phyloP scores from a whole-genome alignment of 1,284 basidiomycete genomes.

The Ustilago loliicola region DNA sequence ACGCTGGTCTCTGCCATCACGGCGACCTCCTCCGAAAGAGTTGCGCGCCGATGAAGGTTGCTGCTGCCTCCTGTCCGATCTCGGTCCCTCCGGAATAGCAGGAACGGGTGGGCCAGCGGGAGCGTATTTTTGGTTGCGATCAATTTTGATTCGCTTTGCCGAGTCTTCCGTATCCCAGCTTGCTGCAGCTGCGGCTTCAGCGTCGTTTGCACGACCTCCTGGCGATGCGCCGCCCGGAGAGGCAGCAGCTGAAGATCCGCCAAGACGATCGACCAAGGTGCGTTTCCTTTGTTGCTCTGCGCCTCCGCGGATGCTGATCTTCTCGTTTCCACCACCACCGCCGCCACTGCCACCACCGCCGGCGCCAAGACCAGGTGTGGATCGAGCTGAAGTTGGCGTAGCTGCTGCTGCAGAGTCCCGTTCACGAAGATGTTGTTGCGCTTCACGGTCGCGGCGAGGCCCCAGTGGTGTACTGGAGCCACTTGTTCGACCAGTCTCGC shows the following conservation, averaged over 20 bases:
- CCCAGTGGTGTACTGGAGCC: slow-evolving; percentile 24
- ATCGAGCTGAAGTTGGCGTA: slow-evolving; percentile 22
- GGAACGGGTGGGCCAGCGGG: slow-evolving; percentile 21
- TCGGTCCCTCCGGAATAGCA: slow-evolving; percentile 16
- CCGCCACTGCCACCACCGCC: too few species aligned
- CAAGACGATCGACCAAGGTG: slow-evolving; percentile 39
- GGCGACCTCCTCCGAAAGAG: slow-evolving; percentile 23
- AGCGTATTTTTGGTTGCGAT: slow-evolving; percentile 37
- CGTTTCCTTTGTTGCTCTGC: slow-evolving; percentile 37
- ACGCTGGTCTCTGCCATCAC: slow-evolving; percentile 28
- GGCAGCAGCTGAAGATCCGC: slow-evolving; percentile 14
- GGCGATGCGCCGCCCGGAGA: slow-evolving; percentile 22
- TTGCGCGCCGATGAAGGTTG: slow-evolving; percentile 8
- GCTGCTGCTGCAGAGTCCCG: slow-evolving; percentile 23
- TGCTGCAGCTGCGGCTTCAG: slow-evolving; percentile 5
- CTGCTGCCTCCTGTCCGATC: slow-evolving; percentile 25
- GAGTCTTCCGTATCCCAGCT: slow-evolving; percentile 25
- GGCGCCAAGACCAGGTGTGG: slow-evolving; percentile 14
- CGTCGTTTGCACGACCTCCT: neutral
- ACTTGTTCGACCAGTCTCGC: slow-evolving; percentile 15
- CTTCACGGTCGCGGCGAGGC: slow-evolving; percentile 39
- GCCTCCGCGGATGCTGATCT: slow-evolving; percentile 32
- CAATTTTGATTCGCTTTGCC: slow-evolving; percentile 36
- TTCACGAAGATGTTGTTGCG: slow-evolving; percentile 16
- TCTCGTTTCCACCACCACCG: slow-evolving; percentile 14